Conservation (phyloP, 495 filamentous ascomycete species). For the Tuber indicum region DNA sequence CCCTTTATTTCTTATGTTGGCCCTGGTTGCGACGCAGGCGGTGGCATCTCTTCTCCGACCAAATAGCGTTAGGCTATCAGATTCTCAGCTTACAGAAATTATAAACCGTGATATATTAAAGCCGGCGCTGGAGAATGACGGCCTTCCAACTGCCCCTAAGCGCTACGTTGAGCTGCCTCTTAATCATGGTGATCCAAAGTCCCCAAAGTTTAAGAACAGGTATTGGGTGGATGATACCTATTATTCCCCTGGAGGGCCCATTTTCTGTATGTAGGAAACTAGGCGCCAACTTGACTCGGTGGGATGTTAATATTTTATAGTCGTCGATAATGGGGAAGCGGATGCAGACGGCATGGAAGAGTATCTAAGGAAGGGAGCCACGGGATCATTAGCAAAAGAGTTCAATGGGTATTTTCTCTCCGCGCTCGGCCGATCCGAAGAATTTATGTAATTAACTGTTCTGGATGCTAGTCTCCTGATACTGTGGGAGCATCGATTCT, state of each 20-base stretch:
- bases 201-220: constrained; percentile 51
- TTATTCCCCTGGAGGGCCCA: constrained; percentile 50
- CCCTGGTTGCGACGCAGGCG: neutral
- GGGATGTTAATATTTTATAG: constrained; percentile 13
- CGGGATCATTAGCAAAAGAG: constrained; percentile 19
- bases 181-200: constrained; percentile 23
- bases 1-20: neutral
- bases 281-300: neutral
- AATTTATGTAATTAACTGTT: neutral
- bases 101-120: neutral
- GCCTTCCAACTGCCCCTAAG: neutral
- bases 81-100: neutral
- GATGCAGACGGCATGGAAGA: constrained; percentile 20
- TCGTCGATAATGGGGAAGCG: constrained; percentile 32
- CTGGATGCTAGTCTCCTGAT: constrained; percentile 20
- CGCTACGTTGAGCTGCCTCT: constrained; percentile 21
- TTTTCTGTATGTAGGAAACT: constrained; percentile 43
- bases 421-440: neutral
- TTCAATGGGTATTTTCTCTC: constrained; percentile 22
- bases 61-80: neutral
- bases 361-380: constrained; percentile 17
- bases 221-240: constrained; percentile 52
- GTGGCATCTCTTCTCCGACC: neutral
- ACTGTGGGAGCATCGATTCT: constrained; percentile 38
- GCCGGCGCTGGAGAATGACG: neutral